These are phyloP conservation scores for Saccharum officinarum DNA, from an alignment of 176 grass and related monocot genomes.

Conservation along the genomic window DNA sequence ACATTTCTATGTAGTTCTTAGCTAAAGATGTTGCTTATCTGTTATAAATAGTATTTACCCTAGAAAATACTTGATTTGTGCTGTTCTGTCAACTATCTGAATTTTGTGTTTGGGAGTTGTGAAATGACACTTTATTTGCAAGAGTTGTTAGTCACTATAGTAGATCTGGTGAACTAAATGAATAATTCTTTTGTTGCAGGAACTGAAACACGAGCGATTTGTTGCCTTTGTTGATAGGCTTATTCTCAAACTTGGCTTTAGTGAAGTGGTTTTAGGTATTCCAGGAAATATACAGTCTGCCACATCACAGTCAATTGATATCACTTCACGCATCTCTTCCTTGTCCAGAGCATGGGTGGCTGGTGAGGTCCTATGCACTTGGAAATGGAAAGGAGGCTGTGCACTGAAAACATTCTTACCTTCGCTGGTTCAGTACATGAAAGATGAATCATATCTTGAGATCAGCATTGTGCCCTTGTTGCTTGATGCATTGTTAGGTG, in stretches of 20 bases:
- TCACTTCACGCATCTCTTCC: conserved; percentile 33
- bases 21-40: not conserved
- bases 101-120: not conserved
- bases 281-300: conserved; percentile 34
- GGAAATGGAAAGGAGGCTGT: conserved; percentile 68
- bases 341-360: conserved; percentile 80
- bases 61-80: conserved; percentile 10
- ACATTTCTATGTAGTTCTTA: not conserved
- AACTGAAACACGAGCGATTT: conserved; percentile 55
- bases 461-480: conserved; percentile 42
- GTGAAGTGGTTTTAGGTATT: conserved; percentile 73
- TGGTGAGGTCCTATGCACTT: conserved; percentile 80
- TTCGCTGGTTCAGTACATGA: conserved; percentile 62
- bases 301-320: conserved; percentile 33
- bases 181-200: conserved; percentile 46
- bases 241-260: conserved; percentile 71
- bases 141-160: not conserved
- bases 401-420: conserved; percentile 67
- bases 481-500: conserved; percentile 66
- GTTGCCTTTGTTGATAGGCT: conserved; percentile 77
- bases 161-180: conserved; percentile 4
- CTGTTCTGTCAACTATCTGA: not conserved
- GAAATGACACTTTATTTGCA: not conserved
- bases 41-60: not conserved
- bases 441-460: conserved; percentile 44